Base-by-base conservation (phyloP, 306 rosid species). In the Mimosa pudica region DNA sequence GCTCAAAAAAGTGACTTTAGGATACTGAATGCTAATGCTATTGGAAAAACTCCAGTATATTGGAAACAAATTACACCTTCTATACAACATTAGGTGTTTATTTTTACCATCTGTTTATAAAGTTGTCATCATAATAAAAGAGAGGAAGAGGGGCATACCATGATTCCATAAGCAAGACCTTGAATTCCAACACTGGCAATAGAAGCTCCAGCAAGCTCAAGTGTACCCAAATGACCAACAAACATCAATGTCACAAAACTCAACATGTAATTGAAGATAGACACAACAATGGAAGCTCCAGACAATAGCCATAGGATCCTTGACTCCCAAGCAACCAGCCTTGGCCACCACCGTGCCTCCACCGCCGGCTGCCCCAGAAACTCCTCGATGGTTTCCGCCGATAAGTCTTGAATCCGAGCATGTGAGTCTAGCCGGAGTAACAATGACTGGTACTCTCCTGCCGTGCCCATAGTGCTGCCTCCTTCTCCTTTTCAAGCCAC, bases 271-370 rank as follows among this genome's bases (percentile, higher is more conserved):
- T 65, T 82, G 76, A 83, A 80, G 73, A 82, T 42, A 45, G 82
- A 80, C 3, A 86, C 80, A 73, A 69, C 46, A 68, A 86, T 86
- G 1, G 86, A 86, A 6, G 89, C 14, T 0, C 86, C 82, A 73
- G 86, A 86, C 11, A 86, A 86, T 13, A 85, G 45, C 97, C 97
- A 93, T 10, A 93, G 94, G 18, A 86, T 72, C 80, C 92, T 82
- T 14, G 96, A 86, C 83, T 90, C 97, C 97, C 97, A 93, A 6
- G 68, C 76, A 47, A 83, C 83, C 16, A 93, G 90, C 62, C 87
- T 78, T 1, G 88, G 55, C 74, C 74, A 70, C 74, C 74, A 45
- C 57, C 74, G 74, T 11, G 7, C 17, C 74, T 45, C 57, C 41
- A 70, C 74, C 41, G 41, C 38, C 18, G 0, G n/a, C 41, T n/a